These are phyloP conservation scores for Bolboschoenoplectus hybrid DNA, from an alignment of 202 grass and related monocot species.

Conservation along the genomic window DNA sequence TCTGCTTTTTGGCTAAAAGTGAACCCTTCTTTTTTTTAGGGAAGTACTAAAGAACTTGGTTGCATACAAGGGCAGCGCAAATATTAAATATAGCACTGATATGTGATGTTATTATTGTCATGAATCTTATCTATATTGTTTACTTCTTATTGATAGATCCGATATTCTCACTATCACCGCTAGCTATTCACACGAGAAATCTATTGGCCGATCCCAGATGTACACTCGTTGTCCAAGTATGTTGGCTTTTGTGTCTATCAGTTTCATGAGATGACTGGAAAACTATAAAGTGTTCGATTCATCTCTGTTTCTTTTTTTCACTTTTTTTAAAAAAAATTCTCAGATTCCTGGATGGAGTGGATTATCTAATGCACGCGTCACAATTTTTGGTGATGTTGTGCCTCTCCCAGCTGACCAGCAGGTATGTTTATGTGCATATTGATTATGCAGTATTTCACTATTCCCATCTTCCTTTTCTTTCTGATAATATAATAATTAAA, in stretches of 20 bases:
- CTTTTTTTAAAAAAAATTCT: background rate
- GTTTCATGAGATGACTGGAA: background rate
- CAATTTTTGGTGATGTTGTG: conserved; percentile 70
- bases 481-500: conserved; percentile 2
- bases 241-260: conserved; percentile 28
- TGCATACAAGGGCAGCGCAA: background rate
- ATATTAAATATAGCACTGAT: background rate
- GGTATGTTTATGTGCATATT: conserved; percentile 40
- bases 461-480: background rate
- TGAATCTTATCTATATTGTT: conserved; percentile 1
- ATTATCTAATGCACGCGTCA: conserved; percentile 81
- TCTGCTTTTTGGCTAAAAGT: too few species aligned
- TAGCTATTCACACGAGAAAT: conserved; percentile 93
- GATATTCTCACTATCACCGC: conserved; percentile 73
- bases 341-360: conserved; percentile 88
- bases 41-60: too few species aligned
- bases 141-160: conserved; percentile 55
- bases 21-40: too few species aligned
- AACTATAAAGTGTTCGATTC: conserved; percentile 12
- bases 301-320: background rate
- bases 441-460: background rate
- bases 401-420: conserved; percentile 63
- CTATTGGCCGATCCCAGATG: conserved; percentile 74
- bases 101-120: background rate
- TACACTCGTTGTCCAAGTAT: conserved; percentile 80